A percentile compares a stretch with the other conserved stretches of the same genome.
These are phyloP conservation scores for Leptodontidium sp. DNA, from an alignment of 2,329 filamentous ascomycete genomes.

Conservation along the genomic window DNA sequence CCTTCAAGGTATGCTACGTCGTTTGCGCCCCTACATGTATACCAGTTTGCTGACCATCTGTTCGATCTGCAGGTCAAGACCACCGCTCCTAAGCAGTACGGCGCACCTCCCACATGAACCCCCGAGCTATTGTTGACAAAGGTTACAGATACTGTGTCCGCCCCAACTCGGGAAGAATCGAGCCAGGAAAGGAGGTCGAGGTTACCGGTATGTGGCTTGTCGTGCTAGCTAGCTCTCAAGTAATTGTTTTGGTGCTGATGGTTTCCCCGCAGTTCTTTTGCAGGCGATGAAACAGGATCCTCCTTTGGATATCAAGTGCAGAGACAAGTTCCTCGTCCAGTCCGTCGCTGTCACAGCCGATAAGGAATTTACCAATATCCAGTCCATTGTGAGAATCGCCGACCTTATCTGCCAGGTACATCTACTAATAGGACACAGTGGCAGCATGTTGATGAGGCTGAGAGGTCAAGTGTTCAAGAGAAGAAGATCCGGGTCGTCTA, in stretches of 20 bases:
- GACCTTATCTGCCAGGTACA: constrained; percentile 5
- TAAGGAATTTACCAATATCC: constrained; percentile 83
- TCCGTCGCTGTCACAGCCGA: constrained; percentile 84
- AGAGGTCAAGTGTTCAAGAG: constrained; percentile 84
- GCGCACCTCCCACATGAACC: constrained; percentile 36
- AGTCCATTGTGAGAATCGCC: constrained; percentile 73
- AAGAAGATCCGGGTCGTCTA: constrained; percentile 95
- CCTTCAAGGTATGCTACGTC: constrained; percentile 68
- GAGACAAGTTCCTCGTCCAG: constrained; percentile 98
- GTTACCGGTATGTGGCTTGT: constrained; percentile 75
- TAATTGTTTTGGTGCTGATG: constrained; percentile 33
- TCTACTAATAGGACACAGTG: constrained; percentile 55
- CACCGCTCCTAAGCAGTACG: constrained; percentile 97
- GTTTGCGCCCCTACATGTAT: background rate
- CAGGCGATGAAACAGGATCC: constrained; percentile 99
- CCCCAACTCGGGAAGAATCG: constrained; percentile 95
- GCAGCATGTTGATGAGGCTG: constrained; percentile 73
- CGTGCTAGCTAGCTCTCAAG: background rate
- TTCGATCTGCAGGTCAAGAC: constrained; percentile 82
- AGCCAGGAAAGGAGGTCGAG: constrained; percentile 87
- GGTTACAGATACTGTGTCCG: constrained; percentile 88
- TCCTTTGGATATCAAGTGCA: constrained; percentile 84
- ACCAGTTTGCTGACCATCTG: constrained; percentile 12
- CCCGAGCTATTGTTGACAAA: constrained; percentile 38
- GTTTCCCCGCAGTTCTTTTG: constrained; percentile 73